Percentiles rank a stretch among this genome's conserved stretches.
Conservation (phyloP, 2,329 filamentous ascomycete species). For the Fusarium sororula region DNA sequence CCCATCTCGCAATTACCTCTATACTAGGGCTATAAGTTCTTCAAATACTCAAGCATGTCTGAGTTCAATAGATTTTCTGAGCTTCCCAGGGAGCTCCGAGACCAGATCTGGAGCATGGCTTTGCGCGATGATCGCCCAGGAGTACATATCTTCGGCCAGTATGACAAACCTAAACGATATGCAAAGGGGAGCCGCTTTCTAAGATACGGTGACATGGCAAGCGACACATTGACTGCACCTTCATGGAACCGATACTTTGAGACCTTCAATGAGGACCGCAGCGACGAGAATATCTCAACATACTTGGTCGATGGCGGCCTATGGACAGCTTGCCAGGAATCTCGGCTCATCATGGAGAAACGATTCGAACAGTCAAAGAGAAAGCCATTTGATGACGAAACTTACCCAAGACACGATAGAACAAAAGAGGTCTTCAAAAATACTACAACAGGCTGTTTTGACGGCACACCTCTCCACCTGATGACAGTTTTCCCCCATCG, state of each 20-base stretch:
- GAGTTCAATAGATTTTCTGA: neutral
- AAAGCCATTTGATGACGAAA: accelerated
- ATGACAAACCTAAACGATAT: neutral
- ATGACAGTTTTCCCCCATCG: no score
- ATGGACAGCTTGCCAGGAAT: slow-evolving; percentile 16
- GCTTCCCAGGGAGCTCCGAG: neutral
- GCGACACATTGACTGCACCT: neutral
- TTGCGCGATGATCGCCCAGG: neutral
- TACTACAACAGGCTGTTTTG: neutral
- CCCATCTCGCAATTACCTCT: neutral
- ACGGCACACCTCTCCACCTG: neutral
- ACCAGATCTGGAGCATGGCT: slow-evolving; percentile 5
- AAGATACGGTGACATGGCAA: no score
- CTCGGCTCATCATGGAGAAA: neutral
- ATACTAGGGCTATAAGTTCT: neutral
- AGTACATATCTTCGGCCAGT: neutral
- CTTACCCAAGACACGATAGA: accelerated
- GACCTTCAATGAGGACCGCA: neutral
- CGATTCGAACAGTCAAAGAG: neutral
- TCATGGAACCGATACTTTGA: neutral
- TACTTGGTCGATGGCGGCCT: slow-evolving; percentile 14
- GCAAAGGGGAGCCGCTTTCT: no score
- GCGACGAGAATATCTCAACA: neutral
- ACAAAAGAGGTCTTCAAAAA: neutral
- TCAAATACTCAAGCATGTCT: neutral